Base-by-base conservation (phyloP, 2,329 filamentous ascomycete genomes). In the Dactylellina sp. region DNA sequence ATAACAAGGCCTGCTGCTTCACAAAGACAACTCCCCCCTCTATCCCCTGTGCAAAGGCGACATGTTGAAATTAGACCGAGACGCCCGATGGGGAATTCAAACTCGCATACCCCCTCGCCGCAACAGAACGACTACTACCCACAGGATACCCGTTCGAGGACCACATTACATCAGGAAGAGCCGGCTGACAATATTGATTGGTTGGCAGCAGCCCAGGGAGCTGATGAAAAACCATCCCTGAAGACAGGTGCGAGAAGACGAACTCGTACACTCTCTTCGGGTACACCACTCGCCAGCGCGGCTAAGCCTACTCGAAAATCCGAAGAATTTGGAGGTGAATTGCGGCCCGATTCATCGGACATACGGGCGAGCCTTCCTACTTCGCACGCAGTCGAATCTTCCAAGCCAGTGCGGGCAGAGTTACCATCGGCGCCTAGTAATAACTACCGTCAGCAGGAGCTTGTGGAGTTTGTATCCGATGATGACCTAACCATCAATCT, bases 381-480 rank as follows among this genome's bases (percentile, higher is more conserved):
- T 14, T 32, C 40, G 2, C 32, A 62, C 5, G 5, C 37, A 2
- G 18, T n/a, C 9, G 47, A 20, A 22, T 11, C 46, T 32, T 14
- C 9, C 14, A 59, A 46, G 14, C 52, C 49, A 20, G 35, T 16
- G 6, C 47, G 47, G 64, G 12, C 39, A 20, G 50, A 59, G 47
- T 20, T 47, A 11, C 37, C 46, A 20, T 44, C 35, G 18, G 61
- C 60, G 47, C 53, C 42, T 56, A 65, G 68, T 47, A 65, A 53
- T 12, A 65, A 52, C 40, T 65, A 72, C 32, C 49, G 60, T 18
- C 53, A 65, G 39, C 68, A 72, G 25, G 60, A 65, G 4, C 60
- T 65, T 9, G 60, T 72, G 7, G 68, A 72, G 35, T 72, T 72
- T 42, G 55, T 72, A 40, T 72, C 68, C 7, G 68, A 72, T 28